These are phyloP conservation scores for Oryza longistaminata DNA, from an alignment of 176 grass and related monocot species.

Conservation along the genomic window DNA sequence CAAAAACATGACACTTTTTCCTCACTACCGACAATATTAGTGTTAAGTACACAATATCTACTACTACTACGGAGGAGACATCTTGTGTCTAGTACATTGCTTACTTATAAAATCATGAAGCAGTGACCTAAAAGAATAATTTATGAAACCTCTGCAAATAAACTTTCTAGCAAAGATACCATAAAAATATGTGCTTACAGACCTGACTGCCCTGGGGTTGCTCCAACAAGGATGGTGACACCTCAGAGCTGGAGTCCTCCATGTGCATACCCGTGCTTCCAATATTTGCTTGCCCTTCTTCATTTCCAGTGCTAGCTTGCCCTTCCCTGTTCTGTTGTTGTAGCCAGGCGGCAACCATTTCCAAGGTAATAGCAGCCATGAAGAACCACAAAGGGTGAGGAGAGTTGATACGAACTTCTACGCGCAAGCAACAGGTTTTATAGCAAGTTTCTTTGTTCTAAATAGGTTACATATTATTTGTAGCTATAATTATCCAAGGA, in stretches of 20 bases:
- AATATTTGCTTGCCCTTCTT: neutral
- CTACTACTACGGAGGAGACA: too few relatives aligned
- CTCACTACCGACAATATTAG: too few relatives aligned
- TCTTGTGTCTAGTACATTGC: too few relatives aligned
- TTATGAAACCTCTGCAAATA: too few relatives aligned
- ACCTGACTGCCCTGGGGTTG: neutral
- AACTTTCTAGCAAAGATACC: too few relatives aligned
- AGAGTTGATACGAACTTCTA: neutral
- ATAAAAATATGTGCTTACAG: too few relatives aligned
- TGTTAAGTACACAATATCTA: too few relatives aligned
- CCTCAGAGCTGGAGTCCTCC: neutral
- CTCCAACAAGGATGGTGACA: neutral
- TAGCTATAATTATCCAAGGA: neutral
- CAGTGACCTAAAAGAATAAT: too few relatives aligned
- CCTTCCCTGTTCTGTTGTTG: neutral
- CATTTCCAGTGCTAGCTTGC: too few relatives aligned
- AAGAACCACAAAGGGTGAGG: neutral
- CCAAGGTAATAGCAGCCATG: neutral
- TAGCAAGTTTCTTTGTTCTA: neutral
- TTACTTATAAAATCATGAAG: too few relatives aligned
- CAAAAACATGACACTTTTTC: too few relatives aligned
- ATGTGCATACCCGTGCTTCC: neutral
- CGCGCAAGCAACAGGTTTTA: neutral
- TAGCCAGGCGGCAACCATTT: neutral
- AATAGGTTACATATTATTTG: neutral